Base-by-base conservation (phyloP, 441 rosid species). In the Viola pubescens region DNA sequence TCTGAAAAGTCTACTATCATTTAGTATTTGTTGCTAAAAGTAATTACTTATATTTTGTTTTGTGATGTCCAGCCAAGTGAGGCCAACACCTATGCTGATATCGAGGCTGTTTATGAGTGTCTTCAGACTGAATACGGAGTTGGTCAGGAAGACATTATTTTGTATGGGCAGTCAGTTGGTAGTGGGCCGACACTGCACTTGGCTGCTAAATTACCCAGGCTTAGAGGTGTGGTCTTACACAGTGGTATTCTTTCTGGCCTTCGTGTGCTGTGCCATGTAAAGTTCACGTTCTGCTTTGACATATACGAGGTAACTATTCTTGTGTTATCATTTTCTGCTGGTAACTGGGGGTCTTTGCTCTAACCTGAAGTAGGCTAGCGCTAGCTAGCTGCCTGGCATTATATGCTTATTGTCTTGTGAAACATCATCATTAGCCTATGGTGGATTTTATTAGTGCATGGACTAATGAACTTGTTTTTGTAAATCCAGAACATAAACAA, bases 241-340 rank as follows among this genome's bases (percentile, higher is more conserved):
- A 94, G 98, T 9, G 97, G 90, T 74, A 94, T 94, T 66, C 97
- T 94, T 67, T 94, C 98, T 55, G 98, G 98, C 59, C 97, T 94
- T 54, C 97, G 98, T 10, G 98, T 94, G 63, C 83, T 94, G 59
- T 94, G 99, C 77, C 99, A 94, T 62, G 96, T 83, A 51, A 94
- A 85, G 57, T 90, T 83, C 78, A 59, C 85, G 48, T 90, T 77
- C 70, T 94, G 99, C 70, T 83, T 83, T 14, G 99, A 94, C 76
- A 94, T 94, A 43, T 90, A 90, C 63, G 74, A 77, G 94, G 99
- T 88, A 71, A 16, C 40, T 48, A 26, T 43, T 48, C 34, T 58
- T 13, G 12, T 71, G 62, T 3, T 41, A 26, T 26, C 58, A 7
- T 62, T 16, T 6, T 26, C 34, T 26, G 34, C 3, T n/a, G 38